Base-by-base conservation (phyloP, 2,329 filamentous ascomycete species). In the Coniochaeta sp. region DNA sequence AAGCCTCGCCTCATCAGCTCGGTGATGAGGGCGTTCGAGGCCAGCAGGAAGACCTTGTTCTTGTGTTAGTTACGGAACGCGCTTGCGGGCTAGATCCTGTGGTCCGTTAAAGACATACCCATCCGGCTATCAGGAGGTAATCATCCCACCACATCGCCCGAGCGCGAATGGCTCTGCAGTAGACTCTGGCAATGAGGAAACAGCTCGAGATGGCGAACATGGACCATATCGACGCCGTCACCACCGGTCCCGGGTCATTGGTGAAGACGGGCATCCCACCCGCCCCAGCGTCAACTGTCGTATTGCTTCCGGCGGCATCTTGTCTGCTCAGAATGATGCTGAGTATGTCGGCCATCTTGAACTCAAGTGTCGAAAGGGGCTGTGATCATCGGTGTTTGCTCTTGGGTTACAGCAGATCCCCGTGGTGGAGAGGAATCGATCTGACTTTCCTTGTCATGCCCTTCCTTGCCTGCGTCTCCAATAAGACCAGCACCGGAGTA, bases 71-170 rank as follows among this genome's bases (percentile, higher is more conserved):
- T 56, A 47, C 12, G n/a, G n/a, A n/a, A n/a, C n/a, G n/a, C n/a
- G n/a, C n/a, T n/a, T n/a, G 26, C 51, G 6, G 54, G 53, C 20
- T 56, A 55, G 12, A 53, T 38, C 1, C 45, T 51, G 33, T 59
- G n/a, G n/a, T n/a, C n/a, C n/a, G n/a, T n/a, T n/a, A n/a, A 24
- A 22, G 7, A 51, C 55, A 26, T 20, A 62, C 61, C 59, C 59
- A 61, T 18, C 58, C 54, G 1, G 54, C 57, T 16, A 61, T 56
- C 1, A 61, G 53, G 18, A 63, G 47, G 4, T 48, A 51, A 33
- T 62, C 61, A 26, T 63, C 62, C 53, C 58, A 58, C 56, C 61
- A 61, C 12, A 63, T 48, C 1, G 52, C 51, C 10, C 55, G 51
- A 13, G 56, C 51, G 18, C 58, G 53, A 6, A 53, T 46, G 16